Evolutionary conservation across 768 basidiomycete genomes (phyloP), one percentile per base, ranked within the genome.

Genomic region (Wakefieldia striispora): DNA sequence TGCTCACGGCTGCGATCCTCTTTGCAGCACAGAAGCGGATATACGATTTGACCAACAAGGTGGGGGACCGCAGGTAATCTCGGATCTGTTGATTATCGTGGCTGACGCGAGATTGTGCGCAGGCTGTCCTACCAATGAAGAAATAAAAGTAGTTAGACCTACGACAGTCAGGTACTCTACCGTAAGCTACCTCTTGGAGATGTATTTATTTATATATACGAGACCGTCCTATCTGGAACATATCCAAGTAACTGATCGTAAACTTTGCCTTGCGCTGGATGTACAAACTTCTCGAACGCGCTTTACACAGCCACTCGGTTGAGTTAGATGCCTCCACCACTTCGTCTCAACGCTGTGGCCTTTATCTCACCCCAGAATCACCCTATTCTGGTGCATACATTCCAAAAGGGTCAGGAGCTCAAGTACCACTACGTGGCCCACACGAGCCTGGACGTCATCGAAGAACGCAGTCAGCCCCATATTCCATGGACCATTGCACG

Each of bases 381-480:
- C 54, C 67, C 79, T 17, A 88, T 93, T 49, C 75, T 92, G 56
- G 79, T 93, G 48, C 84, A 84, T 37, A 82, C 85, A 4, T 90
- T 90, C 63, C 70, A 75, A 26, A 77, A 79, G 35, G 72, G 76
- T 26, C 76, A 81, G 53, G 77, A 79, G 47, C 75, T 93, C 55
- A 91, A 91, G 63, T 94, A 92, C 61, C 89, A 94, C 69, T 95
- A 93, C 56, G 83, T 93, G 48, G 91, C 92, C 0, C 92, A 95
- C 67, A 93, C 89, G 19, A 87, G 87, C 47, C 70, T 95, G 59
- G 92, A 95, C 68, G 86, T 93, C 48, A 83, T 95, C 59, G 93
- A 95, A 60, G 92, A 95, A 71, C 84, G 90, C 75, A 82, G 92
- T 92, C 60, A 71, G 83, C 66, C 50, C 50, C 43, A 40, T 45